Evolutionary conservation across 495 filamentous ascomycete species (phyloP).

Genomic region (Aspergillus cristatus): DNA sequence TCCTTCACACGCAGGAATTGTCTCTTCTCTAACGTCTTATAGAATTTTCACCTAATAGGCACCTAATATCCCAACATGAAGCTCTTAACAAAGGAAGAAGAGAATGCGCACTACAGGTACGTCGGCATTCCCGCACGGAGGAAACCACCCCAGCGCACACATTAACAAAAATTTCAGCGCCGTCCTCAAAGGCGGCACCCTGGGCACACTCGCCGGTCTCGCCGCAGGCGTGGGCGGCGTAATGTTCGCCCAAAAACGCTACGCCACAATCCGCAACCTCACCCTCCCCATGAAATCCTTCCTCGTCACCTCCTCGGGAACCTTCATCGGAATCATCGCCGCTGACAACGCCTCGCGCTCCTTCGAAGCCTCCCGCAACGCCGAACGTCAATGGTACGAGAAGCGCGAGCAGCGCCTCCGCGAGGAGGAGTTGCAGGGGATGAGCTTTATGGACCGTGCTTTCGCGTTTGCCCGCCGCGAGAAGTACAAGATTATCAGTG

Average conservation of each 20-base stretch:
- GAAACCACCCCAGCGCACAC: conserved; percentile 9
- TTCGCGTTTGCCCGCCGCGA: conserved; percentile 61
- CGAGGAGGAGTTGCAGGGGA: conserved; percentile 35
- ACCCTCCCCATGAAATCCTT: conserved; percentile 86
- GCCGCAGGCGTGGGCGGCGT: conserved; percentile 56
- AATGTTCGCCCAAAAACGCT: conserved; percentile 49
- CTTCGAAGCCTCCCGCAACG: conserved; percentile 64
- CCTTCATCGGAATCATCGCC: conserved; percentile 75
- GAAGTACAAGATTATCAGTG: conserved; percentile 82
- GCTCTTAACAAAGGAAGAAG: conserved; percentile 89
- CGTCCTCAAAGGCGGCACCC: conserved; percentile 68
- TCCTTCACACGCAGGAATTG: too few species aligned
- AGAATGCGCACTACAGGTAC: conserved; percentile 56
- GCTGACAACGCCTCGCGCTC: conserved; percentile 71
- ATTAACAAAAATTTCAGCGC: conserved; percentile 33
- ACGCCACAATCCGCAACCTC: conserved; percentile 63
- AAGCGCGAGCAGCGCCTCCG: conserved; percentile 49
- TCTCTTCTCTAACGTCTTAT: too few species aligned
- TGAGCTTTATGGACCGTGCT: conserved; percentile 46
- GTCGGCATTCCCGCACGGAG: background rate
- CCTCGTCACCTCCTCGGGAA: conserved; percentile 71
- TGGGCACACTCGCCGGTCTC: conserved; percentile 60
- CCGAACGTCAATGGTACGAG: conserved; percentile 52
- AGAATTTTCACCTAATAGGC: too few species aligned
- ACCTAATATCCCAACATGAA: conserved; percentile 56